Conservation (phyloP, 345 rosid genomes). For the Euphorbia peplus region DNA sequence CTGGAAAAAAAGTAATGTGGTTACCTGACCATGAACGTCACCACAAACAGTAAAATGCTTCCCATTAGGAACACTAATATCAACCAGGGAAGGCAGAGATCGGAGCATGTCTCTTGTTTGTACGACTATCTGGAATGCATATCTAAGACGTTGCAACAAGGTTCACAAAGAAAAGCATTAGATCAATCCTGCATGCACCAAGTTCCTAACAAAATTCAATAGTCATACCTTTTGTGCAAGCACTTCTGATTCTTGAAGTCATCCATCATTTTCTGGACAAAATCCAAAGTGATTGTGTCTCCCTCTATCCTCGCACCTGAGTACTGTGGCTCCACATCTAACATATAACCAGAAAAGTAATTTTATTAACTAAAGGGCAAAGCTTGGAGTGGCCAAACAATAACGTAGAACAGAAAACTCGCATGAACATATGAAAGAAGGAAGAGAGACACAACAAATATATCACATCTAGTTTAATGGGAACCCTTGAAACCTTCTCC, state of each 20-base stretch:
- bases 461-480: neutral
- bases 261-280: constrained; percentile 91
- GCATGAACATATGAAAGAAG: neutral
- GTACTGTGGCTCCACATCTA: constrained; percentile 97
- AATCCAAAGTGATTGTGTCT: constrained; percentile 77
- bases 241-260: constrained; percentile 85
- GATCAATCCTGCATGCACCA: constrained; percentile 8
- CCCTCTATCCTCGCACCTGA: constrained; percentile 93
- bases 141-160: constrained; percentile 44
- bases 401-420: neutral
- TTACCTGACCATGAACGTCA: constrained; percentile 99
- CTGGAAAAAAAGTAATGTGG: constrained; percentile 8
- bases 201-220: constrained; percentile 12
- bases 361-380: constrained; percentile 11
- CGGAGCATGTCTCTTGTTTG: constrained; percentile 76
- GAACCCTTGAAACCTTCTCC: neutral
- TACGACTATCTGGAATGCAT: constrained; percentile 86
- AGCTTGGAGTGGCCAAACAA: neutral
- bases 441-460: neutral
- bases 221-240: constrained; percentile 74
- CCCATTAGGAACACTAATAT: constrained; percentile 67
- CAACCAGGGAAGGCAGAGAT: constrained; percentile 77
- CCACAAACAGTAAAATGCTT: constrained; percentile 89
- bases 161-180: constrained; percentile 18
- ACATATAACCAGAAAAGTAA: constrained; percentile 24